Evolutionary conservation across 345 rosid species (phyloP).

Genomic region (Moricandia arvensis): DNA sequence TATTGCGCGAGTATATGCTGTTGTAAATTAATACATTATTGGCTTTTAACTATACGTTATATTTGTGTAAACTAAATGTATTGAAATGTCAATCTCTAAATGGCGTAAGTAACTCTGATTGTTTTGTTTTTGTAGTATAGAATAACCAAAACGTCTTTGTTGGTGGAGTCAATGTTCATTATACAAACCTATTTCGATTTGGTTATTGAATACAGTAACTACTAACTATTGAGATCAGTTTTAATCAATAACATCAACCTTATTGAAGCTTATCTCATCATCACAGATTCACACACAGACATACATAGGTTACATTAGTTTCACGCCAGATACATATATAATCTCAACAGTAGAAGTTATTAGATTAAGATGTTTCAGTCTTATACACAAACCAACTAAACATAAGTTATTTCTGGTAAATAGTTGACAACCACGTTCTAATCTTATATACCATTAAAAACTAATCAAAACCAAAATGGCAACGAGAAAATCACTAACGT

Average conservation of each 20-base stretch:
- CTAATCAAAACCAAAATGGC: not conserved
- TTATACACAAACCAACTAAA: not conserved
- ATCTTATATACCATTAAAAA: not conserved
- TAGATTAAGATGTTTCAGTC: not conserved
- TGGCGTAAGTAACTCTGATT: not conserved
- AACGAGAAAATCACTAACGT: constrained; percentile 9
- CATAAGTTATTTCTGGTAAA: not conserved
- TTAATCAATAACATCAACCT: not conserved
- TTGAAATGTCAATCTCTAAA: not conserved
- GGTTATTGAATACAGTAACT: not conserved
- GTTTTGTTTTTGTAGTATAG: not conserved
- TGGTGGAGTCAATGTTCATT: not conserved
- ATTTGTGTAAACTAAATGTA: not conserved
- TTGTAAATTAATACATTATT: not conserved
- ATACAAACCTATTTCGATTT: not conserved
- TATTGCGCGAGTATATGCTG: not conserved
- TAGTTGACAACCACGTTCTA: not conserved
- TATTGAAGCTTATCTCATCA: not conserved
- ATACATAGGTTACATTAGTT: not conserved
- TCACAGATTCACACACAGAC: not conserved
- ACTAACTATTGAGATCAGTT: not conserved
- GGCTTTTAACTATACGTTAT: not conserved
- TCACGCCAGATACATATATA: not conserved
- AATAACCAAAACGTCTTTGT: not conserved
- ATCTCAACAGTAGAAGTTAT: not conserved